A percentile compares a stretch with the other conserved stretches of the same genome.
Evolutionary conservation across 2,329 filamentous ascomycete genomes (phyloP).

Genomic region (Nectriaceae sp.): DNA sequence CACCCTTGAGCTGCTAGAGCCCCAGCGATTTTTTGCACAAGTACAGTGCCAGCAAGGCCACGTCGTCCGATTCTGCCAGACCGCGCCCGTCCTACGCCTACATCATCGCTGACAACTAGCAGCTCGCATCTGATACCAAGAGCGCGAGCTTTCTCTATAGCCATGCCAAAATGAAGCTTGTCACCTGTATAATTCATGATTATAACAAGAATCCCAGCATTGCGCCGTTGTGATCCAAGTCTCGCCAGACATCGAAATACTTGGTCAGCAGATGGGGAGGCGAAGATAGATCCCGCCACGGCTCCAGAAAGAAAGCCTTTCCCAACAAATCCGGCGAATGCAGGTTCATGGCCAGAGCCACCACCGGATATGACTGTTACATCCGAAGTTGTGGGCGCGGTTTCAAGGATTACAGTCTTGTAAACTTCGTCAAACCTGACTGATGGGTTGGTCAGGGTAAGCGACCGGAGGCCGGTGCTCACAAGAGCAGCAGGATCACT

Average conservation of each 20-base stretch:
- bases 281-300: conserved; percentile 75
- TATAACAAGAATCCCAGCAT: conserved; percentile 64
- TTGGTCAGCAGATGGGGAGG: conserved; percentile 72
- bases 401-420: too few species aligned
- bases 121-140: conserved; percentile 62
- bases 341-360: conserved; percentile 73
- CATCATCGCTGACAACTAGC: conserved; percentile 74
- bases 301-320: conserved; percentile 67
- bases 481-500: too few species aligned
- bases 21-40: conserved; percentile 55
- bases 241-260: conserved; percentile 67
- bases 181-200: conserved; percentile 77
- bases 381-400: too few species aligned
- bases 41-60: conserved; percentile 67
- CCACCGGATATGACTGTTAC: conserved; percentile 55
- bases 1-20: conserved; percentile 21
- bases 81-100: conserved; percentile 65
- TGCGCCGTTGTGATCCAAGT: conserved; percentile 60
- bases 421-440: too few species aligned
- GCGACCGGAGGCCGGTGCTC: too few species aligned
- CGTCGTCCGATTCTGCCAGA: conserved; percentile 72
- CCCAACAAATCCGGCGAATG: conserved; percentile 72
- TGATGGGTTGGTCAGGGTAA: too few species aligned
- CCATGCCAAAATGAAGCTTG: conserved; percentile 75
- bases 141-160: conserved; percentile 71